A percentile compares a stretch with the other conserved stretches of the same genome.
These are phyloP conservation scores for Tirmania nivea DNA, from an alignment of 495 filamentous ascomycete species.

Conservation along the genomic window DNA sequence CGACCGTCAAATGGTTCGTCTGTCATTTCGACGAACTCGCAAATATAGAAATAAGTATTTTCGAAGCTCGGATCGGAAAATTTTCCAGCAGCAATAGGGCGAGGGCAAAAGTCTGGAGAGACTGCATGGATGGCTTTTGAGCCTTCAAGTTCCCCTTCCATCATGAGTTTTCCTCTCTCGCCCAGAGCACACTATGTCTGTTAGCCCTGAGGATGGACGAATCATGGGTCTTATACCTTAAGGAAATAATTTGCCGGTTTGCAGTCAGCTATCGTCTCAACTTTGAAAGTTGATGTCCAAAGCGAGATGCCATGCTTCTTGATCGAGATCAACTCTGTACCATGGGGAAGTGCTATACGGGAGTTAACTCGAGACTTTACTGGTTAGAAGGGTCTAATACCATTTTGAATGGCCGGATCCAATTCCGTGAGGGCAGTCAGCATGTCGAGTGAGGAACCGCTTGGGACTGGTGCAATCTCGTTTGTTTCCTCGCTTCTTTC, in stretches of 20 bases:
- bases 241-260: neutral
- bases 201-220: neutral
- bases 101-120: conserved; percentile 24
- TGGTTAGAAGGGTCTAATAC: too few relatives aligned
- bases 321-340: neutral
- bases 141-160: conserved; percentile 27
- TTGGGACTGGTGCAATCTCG: too few relatives aligned
- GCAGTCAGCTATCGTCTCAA: neutral
- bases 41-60: conserved; percentile 26
- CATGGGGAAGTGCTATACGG: too few relatives aligned
- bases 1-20: neutral
- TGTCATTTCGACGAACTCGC: conserved; percentile 24
- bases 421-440: too few relatives aligned
- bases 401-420: too few relatives aligned
- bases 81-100: conserved; percentile 26
- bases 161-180: conserved; percentile 14
- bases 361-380: too few relatives aligned
- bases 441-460: too few relatives aligned
- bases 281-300: neutral
- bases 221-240: neutral
- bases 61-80: neutral
- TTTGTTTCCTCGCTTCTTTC: too few relatives aligned
- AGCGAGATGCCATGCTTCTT: neutral
- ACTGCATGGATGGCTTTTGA: conserved; percentile 24
- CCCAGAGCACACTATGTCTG: neutral